Evolutionary conservation across 257 asterid species (phyloP).

Genomic region (Solanum gracilifrons): DNA sequence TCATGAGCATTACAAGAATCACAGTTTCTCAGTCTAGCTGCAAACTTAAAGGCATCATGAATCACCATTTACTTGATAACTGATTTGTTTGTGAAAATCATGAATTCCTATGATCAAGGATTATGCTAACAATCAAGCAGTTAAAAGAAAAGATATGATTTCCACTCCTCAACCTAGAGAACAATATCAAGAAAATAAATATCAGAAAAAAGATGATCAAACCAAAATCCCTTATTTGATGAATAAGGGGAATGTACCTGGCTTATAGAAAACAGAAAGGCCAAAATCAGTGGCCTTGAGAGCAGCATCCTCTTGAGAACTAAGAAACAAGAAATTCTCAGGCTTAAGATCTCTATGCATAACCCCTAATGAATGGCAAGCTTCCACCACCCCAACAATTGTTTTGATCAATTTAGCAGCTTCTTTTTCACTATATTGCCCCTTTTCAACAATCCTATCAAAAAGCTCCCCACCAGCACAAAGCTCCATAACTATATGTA

Average conservation of each 20-base stretch:
- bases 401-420: constrained; percentile 71
- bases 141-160: not conserved
- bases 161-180: not conserved
- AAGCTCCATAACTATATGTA: constrained; percentile 80
- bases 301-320: constrained; percentile 66
- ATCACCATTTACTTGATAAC: not conserved
- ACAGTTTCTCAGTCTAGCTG: not conserved
- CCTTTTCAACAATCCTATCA: constrained; percentile 76
- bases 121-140: not conserved
- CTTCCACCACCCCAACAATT: constrained; percentile 73
- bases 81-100: not conserved
- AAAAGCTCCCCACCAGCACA: constrained; percentile 89
- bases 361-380: constrained; percentile 80
- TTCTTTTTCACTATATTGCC: constrained; percentile 72
- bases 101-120: not conserved
- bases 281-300: constrained; percentile 91
- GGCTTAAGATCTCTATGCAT: constrained; percentile 94
- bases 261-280: constrained; percentile 78
- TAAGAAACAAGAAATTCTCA: constrained; percentile 77
- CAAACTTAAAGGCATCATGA: not conserved
- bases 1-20: not conserved
- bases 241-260: constrained; percentile 28
- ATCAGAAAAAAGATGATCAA: not conserved
- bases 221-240: not conserved
- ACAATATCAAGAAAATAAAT: not conserved